Conservation (phyloP, 495 filamentous ascomycete species). For the Penicillium verhagenii region DNA sequence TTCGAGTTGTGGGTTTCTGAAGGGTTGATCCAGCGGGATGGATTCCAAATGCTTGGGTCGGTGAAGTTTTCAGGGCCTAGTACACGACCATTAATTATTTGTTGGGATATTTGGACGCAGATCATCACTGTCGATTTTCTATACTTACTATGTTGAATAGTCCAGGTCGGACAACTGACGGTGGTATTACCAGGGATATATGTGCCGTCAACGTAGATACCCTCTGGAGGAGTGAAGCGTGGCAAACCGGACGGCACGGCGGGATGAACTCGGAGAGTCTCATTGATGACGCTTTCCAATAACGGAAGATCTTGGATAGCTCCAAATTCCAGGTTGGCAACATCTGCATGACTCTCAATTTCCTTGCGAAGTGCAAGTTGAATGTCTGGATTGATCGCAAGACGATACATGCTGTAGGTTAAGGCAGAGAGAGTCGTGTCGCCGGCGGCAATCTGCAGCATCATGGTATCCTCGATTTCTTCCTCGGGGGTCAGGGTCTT, state of each 20-base stretch:
- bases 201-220: conserved; percentile 40
- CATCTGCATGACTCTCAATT: neutral
- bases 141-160: conserved; percentile 2
- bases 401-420: conserved; percentile 3
- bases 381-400: conserved; percentile 2
- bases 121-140: neutral
- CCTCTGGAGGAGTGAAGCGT: conserved; percentile 44
- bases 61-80: conserved; percentile 2
- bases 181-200: conserved; percentile 42
- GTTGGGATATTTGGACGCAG: neutral
- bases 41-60: conserved; percentile 1
- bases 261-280: conserved; percentile 35
- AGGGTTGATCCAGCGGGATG: neutral
- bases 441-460: conserved; percentile 1
- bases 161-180: conserved; percentile 19
- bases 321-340: neutral
- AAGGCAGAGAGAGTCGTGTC: conserved; percentile 3
- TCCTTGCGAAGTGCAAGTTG: neutral
- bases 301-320: neutral
- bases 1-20: conserved; percentile 1
- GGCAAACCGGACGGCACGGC: conserved; percentile 26
- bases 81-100: neutral
- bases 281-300: conserved; percentile 36
- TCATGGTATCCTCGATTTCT: conserved; percentile 4
- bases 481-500: neutral